Conservation (phyloP, 1,284 basidiomycete species). For the Heterobasidion annosum region DNA sequence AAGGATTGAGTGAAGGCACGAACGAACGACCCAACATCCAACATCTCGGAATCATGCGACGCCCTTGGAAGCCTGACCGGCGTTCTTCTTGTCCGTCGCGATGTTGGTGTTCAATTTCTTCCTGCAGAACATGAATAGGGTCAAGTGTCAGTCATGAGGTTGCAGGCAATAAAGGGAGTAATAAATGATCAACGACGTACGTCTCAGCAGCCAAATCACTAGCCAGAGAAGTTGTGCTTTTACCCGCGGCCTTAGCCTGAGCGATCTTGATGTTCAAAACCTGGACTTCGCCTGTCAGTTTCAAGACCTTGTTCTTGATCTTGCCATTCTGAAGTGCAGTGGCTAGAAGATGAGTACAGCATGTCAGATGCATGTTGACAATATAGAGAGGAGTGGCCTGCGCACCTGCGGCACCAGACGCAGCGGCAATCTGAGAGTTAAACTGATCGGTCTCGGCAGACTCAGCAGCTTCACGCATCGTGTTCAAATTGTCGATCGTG, state of each 20-base stretch:
- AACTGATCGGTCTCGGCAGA: constrained; percentile 33
- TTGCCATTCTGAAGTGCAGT: constrained; percentile 33
- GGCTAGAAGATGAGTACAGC: constrained; percentile 12
- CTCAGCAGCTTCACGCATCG: constrained; percentile 37
- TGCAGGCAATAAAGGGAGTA: not conserved
- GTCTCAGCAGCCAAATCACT: constrained; percentile 21
- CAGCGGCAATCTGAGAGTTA: constrained; percentile 33
- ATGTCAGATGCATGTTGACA: not conserved
- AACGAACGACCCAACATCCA: not conserved
- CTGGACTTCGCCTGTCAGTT: constrained; percentile 33
- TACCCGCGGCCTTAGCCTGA: constrained; percentile 25
- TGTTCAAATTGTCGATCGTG: constrained; percentile 24
- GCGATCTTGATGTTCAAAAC: constrained; percentile 33
- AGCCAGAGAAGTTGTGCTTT: constrained; percentile 21
- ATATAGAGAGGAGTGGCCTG: not conserved
- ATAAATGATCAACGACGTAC: constrained; percentile 12
- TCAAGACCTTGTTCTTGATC: constrained; percentile 45
- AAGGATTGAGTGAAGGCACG: not conserved
- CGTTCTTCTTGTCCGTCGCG: not conserved
- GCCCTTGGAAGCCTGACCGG: not conserved
- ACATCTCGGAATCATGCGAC: not conserved
- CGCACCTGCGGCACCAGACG: constrained; percentile 23
- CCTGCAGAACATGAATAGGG: not conserved
- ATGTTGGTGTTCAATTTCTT: not conserved
- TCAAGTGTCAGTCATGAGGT: not conserved